Evolutionary conservation across 2,329 filamentous ascomycete species (phyloP).

Genomic region (Paraconiothyrium brasiliense): DNA sequence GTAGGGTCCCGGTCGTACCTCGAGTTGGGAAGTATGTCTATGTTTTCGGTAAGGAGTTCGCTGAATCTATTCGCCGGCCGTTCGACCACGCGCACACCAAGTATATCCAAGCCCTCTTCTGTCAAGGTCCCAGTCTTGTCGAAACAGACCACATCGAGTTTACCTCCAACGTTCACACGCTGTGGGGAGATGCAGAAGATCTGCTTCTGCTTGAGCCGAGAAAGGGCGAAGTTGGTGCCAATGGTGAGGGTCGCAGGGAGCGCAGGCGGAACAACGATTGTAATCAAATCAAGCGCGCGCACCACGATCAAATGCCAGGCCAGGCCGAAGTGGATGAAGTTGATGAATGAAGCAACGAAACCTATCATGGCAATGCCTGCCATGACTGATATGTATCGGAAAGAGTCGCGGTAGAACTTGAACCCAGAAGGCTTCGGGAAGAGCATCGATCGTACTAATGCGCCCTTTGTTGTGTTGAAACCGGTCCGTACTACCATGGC

Average conservation of each 20-base stretch:
- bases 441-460: conserved; percentile 94
- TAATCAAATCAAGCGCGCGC: conserved; percentile 92
- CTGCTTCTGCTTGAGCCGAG: conserved; percentile 82
- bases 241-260: conserved; percentile 95
- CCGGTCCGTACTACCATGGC: conserved; percentile 93
- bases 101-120: conserved; percentile 92
- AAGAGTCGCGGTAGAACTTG: conserved; percentile 98
- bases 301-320: conserved; percentile 92
- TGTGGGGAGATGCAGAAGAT: conserved; percentile 99
- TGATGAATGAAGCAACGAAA: conserved; percentile 89
- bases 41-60: conserved; percentile 75
- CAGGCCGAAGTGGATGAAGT: conserved; percentile 85
- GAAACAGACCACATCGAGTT: conserved; percentile 95
- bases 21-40: conserved; percentile 65
- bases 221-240: conserved; percentile 93
- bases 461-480: conserved; percentile 97
- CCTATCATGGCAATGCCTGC: conserved; percentile 83
- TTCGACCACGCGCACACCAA: conserved; percentile 84
- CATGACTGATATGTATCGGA: conserved; percentile 98
- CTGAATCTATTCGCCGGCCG: conserved; percentile 72
- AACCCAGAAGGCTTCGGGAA: conserved; percentile 98
- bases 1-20: conserved; percentile 67
- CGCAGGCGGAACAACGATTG: conserved; percentile 95
- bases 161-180: conserved; percentile 94
- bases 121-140: conserved; percentile 99